Evolutionary conservation across 768 basidiomycete species (phyloP), one percentile per base, ranked within the genome.

Genomic region (Leucocoprinus leucothites): DNA sequence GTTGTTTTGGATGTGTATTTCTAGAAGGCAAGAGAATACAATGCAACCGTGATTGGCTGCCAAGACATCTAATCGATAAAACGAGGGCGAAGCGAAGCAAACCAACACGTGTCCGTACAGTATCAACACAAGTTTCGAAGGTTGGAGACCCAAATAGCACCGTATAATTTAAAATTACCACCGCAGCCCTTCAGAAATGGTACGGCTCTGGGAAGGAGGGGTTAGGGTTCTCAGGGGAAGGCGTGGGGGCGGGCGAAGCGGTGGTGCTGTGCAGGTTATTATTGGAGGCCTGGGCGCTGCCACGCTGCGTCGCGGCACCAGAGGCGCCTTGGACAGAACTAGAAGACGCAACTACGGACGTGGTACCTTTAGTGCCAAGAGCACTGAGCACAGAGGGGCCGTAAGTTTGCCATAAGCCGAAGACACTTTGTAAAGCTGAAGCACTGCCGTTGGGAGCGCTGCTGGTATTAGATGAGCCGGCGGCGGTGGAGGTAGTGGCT

Each of bases 161-260:
- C 31, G 31, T 31, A 5, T 5, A 5, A 38, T 38, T 38, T 38
- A 6, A 38, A 38, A 31, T 31, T 31, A 31, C 16, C 38, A n/a
- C 38, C 38, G 16, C 38, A 51, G 54, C 52, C 58, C n/a, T 38
- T 21, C 52, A 53, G 57, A 35, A 62, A 57, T 66, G 65, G 45
- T 74, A 65, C 19, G 76, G 74, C 58, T 74, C 69, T 14, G 76
- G 74, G 65, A 77, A 77, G n/a, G 72, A 60, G 51, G 73, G 71
- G 26, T 34, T 51, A n/a, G 56, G 38, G 34, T 3, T 36, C 42
- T 36, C 38, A 21, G 26, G 8, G 45, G 51, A 36, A 19, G 54
- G 40, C 16, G 50, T 51, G 25, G 43, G 9, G 16, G 49, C 34
- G 22, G 28, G 35, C 3, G 58, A 48, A 36, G 50, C 16, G 36